Percentiles rank a stretch among this genome's conserved stretches.
These are phyloP conservation scores for Gossypium longicalyx DNA, from an alignment of 345 rosid genomes.

Conservation along the genomic window DNA sequence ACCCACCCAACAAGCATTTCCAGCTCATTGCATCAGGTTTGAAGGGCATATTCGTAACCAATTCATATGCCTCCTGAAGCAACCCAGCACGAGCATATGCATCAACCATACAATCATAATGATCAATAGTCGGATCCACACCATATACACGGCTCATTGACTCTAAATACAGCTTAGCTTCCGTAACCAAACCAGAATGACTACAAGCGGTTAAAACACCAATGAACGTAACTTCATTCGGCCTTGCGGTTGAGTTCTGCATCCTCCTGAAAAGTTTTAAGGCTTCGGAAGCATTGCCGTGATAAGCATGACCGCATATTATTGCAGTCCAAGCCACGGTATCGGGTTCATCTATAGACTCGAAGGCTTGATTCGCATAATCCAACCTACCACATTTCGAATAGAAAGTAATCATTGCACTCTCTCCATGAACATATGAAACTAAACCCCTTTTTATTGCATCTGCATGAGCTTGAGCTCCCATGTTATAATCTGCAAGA, in stretches of 20 bases:
- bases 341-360: constrained; percentile 52
- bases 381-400: constrained; percentile 64
- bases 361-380: constrained; percentile 50
- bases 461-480: constrained; percentile 74
- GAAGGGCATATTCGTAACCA: constrained; percentile 55
- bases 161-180: constrained; percentile 46
- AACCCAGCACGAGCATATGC: constrained; percentile 61
- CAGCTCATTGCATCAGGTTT: constrained; percentile 64
- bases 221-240: constrained; percentile 64
- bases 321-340: constrained; percentile 76
- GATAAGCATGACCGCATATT: constrained; percentile 63
- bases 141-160: constrained; percentile 43
- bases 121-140: constrained; percentile 58
- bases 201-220: constrained; percentile 74
- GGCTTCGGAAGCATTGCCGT: constrained; percentile 64
- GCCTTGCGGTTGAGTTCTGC: constrained; percentile 41
- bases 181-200: constrained; percentile 56
- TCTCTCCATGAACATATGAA: constrained; percentile 53
- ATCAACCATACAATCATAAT: constrained; percentile 64
- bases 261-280: constrained; percentile 51
- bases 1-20: constrained; percentile 72
- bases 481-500: constrained; percentile 54
- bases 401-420: constrained; percentile 67
- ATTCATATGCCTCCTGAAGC: constrained; percentile 46
- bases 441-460: constrained; percentile 58